Percentiles rank a stretch among this genome's conserved stretches.
Conservation (phyloP, 768 basidiomycete species). For the Tulasnella sp. region DNA sequence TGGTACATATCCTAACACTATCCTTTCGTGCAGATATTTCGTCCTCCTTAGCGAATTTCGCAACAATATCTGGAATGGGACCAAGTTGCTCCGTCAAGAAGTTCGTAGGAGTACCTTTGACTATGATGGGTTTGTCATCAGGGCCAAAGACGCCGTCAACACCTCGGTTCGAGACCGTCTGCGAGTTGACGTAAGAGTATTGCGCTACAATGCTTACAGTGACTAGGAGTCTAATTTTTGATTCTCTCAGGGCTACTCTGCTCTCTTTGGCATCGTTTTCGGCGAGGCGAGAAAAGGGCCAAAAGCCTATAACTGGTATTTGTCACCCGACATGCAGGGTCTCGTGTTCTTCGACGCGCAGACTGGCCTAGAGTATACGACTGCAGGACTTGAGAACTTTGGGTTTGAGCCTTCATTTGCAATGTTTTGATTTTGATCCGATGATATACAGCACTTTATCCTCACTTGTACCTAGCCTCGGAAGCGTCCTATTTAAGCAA, state of each 20-base stretch:
- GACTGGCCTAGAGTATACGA: not conserved
- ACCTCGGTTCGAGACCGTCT: not conserved
- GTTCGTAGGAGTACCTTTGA: not conserved
- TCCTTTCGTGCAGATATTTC: not conserved
- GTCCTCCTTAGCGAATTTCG: not conserved
- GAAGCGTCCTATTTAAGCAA: too few relatives aligned
- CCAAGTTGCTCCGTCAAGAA: not conserved
- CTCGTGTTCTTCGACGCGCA: constrained; percentile 20
- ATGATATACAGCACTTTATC: too few relatives aligned
- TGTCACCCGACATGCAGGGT: not conserved
- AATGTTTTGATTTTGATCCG: too few relatives aligned
- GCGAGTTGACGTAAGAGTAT: not conserved
- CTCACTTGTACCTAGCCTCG: too few relatives aligned
- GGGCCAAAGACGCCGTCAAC: not conserved
- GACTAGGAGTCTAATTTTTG: not conserved
- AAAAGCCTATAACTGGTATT: constrained; percentile 6
- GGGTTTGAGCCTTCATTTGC: not conserved
- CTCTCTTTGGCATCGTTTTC: constrained; percentile 12
- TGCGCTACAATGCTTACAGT: not conserved
- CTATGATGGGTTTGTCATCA: not conserved
- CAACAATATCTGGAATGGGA: not conserved
- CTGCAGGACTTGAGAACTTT: not conserved
- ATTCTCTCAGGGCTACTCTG: not conserved
- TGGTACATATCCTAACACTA: not conserved
- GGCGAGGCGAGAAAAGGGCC: not conserved